Conservation (phyloP, 169 alveolate species). For the Eimeria mitis region DNA sequence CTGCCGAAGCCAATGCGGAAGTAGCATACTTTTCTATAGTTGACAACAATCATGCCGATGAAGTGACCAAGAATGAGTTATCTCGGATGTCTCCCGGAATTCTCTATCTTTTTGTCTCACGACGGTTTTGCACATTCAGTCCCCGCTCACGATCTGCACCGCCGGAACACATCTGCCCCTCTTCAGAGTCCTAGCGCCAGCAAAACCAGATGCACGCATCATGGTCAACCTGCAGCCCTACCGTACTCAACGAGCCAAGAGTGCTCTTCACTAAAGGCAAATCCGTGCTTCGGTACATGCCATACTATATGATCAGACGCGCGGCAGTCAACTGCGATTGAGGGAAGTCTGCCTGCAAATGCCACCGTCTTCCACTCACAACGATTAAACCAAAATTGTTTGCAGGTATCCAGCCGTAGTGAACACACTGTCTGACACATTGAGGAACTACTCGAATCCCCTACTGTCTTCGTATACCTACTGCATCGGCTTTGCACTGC, state of each 20-base stretch:
- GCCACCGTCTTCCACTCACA: background rate
- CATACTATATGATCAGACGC: background rate
- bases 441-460: background rate
- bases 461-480: background rate
- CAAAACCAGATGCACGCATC: background rate
- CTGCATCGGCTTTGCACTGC: background rate
- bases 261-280: background rate
- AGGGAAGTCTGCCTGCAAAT: background rate
- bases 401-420: background rate
- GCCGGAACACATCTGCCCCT: background rate
- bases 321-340: background rate
- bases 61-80: too few species aligned
- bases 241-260: background rate
- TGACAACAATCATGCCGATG: too few species aligned
- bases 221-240: background rate
- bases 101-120: background rate
- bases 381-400: background rate
- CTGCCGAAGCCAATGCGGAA: too few species aligned
- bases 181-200: background rate
- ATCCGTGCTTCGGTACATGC: too few species aligned
- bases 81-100: background rate
- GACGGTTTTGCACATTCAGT: background rate
- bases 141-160: background rate
- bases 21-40: too few species aligned
- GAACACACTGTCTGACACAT: background rate